Evolutionary conservation across 257 asterid genomes (phyloP).

Genomic region (Eustoma russellianum): DNA sequence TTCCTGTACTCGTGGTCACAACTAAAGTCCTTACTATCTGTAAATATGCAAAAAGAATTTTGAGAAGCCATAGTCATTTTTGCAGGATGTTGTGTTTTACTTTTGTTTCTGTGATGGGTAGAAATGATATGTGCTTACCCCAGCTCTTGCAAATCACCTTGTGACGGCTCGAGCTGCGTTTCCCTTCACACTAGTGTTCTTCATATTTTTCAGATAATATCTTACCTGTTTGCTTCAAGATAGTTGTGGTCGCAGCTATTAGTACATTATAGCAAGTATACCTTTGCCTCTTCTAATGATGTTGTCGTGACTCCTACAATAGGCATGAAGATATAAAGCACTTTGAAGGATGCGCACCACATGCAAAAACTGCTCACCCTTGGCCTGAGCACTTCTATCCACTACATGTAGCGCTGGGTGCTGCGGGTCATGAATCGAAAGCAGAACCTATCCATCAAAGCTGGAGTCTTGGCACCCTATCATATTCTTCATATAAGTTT

Average conservation of each 20-base stretch:
- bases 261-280: neutral
- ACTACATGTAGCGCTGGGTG: conserved; percentile 59
- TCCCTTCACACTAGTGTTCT: too few relatives aligned
- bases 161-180: too few relatives aligned
- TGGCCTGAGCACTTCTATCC: conserved; percentile 68
- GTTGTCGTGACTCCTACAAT: neutral
- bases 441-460: conserved; percentile 60
- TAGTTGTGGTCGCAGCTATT: neutral
- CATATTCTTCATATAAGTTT: conserved; percentile 67
- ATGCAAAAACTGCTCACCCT: conserved; percentile 63
- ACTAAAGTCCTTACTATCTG: too few relatives aligned
- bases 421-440: conserved; percentile 48
- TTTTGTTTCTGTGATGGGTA: too few relatives aligned
- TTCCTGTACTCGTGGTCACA: too few relatives aligned
- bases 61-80: too few relatives aligned
- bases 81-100: too few relatives aligned
- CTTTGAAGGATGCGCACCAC: conserved; percentile 52
- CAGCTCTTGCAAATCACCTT: too few relatives aligned
- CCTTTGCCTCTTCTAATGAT: neutral
- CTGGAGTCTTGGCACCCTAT: conserved; percentile 48
- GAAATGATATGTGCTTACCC: too few relatives aligned
- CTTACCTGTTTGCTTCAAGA: too few relatives aligned
- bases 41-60: too few relatives aligned
- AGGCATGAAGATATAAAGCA: conserved; percentile 64
- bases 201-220: too few relatives aligned